Percentiles rank a stretch among this genome's conserved stretches.
Evolutionary conservation across 495 filamentous ascomycete genomes (phyloP).

Genomic region (Trypethelium eluteriae): DNA sequence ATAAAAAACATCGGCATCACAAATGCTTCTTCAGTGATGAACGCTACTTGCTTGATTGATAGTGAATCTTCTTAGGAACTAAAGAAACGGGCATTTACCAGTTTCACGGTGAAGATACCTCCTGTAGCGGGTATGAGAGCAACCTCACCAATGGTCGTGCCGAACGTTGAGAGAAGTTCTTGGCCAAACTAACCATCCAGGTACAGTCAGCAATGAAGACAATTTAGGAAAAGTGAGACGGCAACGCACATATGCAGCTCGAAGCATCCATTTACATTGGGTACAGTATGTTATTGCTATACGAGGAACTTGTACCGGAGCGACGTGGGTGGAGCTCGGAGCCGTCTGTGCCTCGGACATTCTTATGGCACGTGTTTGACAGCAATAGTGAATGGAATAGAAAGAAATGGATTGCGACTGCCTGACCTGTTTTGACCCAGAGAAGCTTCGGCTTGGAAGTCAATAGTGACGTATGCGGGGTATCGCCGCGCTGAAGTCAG

Average conservation of each 20-base stretch:
- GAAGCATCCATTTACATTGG: slow-evolving; percentile 66
- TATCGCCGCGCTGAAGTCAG: too few species aligned
- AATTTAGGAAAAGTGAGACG: background rate
- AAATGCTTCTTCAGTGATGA: too few species aligned
- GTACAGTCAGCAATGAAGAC: background rate
- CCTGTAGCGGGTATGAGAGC: slow-evolving; percentile 81
- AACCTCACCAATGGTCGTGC: slow-evolving; percentile 76
- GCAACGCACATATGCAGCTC: slow-evolving; percentile 50
- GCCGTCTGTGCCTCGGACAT: slow-evolving; percentile 1
- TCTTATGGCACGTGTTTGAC: background rate
- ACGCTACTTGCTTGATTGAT: background rate
- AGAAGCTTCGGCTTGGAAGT: background rate
- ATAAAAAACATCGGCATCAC: background rate
- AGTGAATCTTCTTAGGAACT: slow-evolving; percentile 25
- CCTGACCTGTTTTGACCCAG: too few species aligned
- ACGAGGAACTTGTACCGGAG: slow-evolving; percentile 26
- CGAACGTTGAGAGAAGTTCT: slow-evolving; percentile 96
- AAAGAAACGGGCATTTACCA: slow-evolving; percentile 38
- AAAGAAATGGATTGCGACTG: too few species aligned
- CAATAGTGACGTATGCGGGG: background rate
- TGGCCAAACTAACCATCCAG: slow-evolving; percentile 64
- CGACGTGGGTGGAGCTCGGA: background rate
- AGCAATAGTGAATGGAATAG: background rate
- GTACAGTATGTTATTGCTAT: slow-evolving; percentile 40
- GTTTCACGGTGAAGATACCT: slow-evolving; percentile 67